Conservation (phyloP, 768 basidiomycete genomes). For the Paxillus rubicundulus region DNA sequence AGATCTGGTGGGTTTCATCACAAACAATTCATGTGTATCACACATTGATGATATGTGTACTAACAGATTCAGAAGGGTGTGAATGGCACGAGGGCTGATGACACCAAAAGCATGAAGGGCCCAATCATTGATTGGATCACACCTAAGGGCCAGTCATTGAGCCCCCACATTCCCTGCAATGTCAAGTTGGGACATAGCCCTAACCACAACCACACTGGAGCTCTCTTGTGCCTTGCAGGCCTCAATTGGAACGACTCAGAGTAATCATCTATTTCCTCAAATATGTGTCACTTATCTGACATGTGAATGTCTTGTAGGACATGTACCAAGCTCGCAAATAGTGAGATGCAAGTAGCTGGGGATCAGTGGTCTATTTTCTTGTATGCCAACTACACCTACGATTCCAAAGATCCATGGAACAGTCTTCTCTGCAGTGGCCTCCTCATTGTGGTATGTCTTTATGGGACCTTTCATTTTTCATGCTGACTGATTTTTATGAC, state of each 20-base stretch:
- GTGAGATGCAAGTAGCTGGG: constrained; percentile 14
- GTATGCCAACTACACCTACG: constrained; percentile 16
- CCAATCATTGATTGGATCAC: constrained; percentile 26
- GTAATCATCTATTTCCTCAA: constrained; percentile 1
- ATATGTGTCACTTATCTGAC: background rate
- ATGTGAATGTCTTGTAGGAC: background rate
- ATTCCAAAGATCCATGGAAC: constrained; percentile 27
- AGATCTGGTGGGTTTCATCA: constrained; percentile 11
- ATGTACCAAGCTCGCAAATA: background rate
- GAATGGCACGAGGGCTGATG: constrained; percentile 14
- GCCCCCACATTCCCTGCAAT: constrained; percentile 7
- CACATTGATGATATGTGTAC: background rate
- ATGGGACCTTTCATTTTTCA: too few species aligned
- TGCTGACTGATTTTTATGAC: too few species aligned
- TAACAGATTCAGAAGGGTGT: constrained; percentile 25
- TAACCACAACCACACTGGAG: constrained; percentile 18
- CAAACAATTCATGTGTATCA: background rate
- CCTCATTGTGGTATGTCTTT: constrained; percentile 8
- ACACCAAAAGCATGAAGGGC: constrained; percentile 18
- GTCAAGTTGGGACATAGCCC: constrained; percentile 13
- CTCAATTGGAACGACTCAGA: constrained; percentile 18
- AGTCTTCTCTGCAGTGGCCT: constrained; percentile 22
- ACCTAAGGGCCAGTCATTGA: constrained; percentile 11
- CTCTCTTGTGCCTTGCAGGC: constrained; percentile 20
- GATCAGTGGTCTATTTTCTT: constrained; percentile 28